Conservation (phyloP, 108 stramenopile species). For the Epithemia pelagica region DNA sequence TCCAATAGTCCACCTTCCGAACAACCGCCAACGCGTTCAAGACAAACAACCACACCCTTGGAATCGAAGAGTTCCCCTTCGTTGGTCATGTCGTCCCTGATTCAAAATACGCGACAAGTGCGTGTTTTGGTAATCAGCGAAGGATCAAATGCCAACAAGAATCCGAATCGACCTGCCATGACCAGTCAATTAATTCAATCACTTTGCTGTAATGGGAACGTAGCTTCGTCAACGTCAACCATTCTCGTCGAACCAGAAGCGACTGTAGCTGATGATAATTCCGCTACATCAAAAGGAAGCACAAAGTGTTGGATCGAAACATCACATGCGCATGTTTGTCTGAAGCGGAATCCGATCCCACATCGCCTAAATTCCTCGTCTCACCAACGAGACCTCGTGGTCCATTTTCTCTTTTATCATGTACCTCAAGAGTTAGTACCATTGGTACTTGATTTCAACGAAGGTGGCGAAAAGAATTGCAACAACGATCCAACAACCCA, state of each 20-base stretch:
- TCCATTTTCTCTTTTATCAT: slow-evolving; percentile 60
- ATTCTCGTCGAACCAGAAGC: background rate
- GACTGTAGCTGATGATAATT: background rate
- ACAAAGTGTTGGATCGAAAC: slow-evolving; percentile 11
- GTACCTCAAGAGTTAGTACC: slow-evolving; percentile 37
- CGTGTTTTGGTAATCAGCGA: slow-evolving; percentile 55
- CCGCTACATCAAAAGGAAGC: too few relatives aligned
- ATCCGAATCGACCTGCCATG: slow-evolving; percentile 40
- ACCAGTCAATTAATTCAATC: slow-evolving; percentile 15
- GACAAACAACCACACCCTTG: background rate
- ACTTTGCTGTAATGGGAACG: slow-evolving; percentile 5
- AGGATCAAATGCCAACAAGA: slow-evolving; percentile 23
- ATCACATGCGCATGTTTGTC: slow-evolving; percentile 18
- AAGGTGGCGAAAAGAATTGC: slow-evolving; percentile 4
- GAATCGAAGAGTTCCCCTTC: background rate
- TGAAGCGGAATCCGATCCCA: slow-evolving; percentile 29
- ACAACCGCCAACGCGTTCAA: background rate
- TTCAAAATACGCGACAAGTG: slow-evolving; percentile 40
- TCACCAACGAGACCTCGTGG: slow-evolving; percentile 28
- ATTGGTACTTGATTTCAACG: slow-evolving; percentile 22
- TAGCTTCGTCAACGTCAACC: background rate
- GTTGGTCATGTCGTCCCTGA: slow-evolving; percentile 12
- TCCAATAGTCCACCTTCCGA: slow-evolving; percentile 2
- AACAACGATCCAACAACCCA: background rate
- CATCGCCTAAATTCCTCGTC: background rate